Evolutionary conservation across 805 yeast genomes (phyloP), one percentile per base, ranked within the genome.

Genomic region (fission yeast (Schizosaccharomyces pombe)): DNA sequence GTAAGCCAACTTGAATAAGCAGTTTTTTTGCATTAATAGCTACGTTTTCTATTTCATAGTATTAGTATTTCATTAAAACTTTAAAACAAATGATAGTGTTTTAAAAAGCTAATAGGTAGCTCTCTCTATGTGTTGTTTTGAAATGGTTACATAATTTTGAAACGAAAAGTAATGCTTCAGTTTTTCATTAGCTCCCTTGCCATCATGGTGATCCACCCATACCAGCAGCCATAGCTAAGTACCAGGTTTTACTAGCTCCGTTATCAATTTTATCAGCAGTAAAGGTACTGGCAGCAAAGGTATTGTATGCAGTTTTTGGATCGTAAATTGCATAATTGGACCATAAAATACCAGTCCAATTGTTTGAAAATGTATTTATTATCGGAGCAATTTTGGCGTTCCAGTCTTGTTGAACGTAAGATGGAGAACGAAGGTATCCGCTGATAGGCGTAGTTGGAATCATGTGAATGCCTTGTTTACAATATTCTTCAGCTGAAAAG

Each of bases 241-340:
- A 79, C 94, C 95, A 86, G 0, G 95, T 81, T 58, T 79, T 68
- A 28, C 89, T 78, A 73, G 85, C 89, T 2, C 96, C 96, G 56
- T 76, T 76, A 61, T 87, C 96, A 52, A 87, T 74, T 58, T 72
- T 73, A 2, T 64, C 60, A n/a, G 68, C 68, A 49, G 70, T 63
- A 73, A 84, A 86, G 56, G 67, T 68, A 4, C 69, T 59, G 34
- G 75, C 63, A 1, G 79, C 63, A 63, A 84, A 85, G 66, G 76
- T 85, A 1, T 67, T 59, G 62, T 77, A 85, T 0, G 93, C 72
- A 1, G 72, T 56, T 33, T 64, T 60, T 0, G 95, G 87, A 63
- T 86, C 83, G 61, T 67, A 74, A 19, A 87, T 67, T 0, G 94
- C 94, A 55, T 74, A 71, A 63, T 86, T 85, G 53, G 84, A 69